Evolutionary conservation across 2,329 filamentous ascomycete genomes (phyloP).

Genomic region (Cercospora brassicicola): DNA sequence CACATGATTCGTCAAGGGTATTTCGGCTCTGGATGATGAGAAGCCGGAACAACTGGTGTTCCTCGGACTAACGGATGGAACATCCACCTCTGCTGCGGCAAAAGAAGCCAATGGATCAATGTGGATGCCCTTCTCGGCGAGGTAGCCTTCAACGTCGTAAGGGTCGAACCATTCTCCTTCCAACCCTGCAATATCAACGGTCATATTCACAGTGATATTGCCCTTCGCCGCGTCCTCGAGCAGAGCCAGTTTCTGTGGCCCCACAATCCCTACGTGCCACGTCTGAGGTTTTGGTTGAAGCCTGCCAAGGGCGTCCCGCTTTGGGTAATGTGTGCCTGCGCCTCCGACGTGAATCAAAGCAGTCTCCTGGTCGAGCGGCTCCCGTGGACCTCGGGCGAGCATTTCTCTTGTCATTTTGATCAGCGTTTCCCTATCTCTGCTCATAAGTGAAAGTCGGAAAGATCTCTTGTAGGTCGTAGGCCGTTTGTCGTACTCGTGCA

Average conservation of each 20-base stretch:
- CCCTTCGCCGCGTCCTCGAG: constrained; percentile 31
- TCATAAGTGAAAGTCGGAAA: constrained; percentile 32
- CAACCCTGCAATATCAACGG: constrained; percentile 60
- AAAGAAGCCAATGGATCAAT: constrained; percentile 63
- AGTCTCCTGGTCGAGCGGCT: constrained; percentile 59
- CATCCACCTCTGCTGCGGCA: constrained; percentile 54
- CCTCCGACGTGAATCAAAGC: constrained; percentile 68
- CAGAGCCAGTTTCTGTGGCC: constrained; percentile 33
- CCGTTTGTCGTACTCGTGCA: constrained; percentile 43
- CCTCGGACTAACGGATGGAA: neutral
- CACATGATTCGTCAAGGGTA: neutral
- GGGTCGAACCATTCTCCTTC: constrained; percentile 75
- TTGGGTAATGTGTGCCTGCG: constrained; percentile 63
- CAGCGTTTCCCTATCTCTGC: constrained; percentile 23
- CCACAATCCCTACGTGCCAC: constrained; percentile 35
- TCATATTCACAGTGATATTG: constrained; percentile 35
- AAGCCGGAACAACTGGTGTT: neutral
- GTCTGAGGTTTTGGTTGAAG: constrained; percentile 49
- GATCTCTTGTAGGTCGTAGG: constrained; percentile 29
- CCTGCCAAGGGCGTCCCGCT: constrained; percentile 53
- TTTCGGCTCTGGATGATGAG: neutral
- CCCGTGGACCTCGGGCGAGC: constrained; percentile 43
- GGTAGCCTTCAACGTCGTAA: constrained; percentile 73
- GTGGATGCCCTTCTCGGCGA: constrained; percentile 62
- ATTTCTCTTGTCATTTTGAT: constrained; percentile 41